Conservation (phyloP, 1,139 yeast species). For the Suhomyces wounanorum region DNA sequence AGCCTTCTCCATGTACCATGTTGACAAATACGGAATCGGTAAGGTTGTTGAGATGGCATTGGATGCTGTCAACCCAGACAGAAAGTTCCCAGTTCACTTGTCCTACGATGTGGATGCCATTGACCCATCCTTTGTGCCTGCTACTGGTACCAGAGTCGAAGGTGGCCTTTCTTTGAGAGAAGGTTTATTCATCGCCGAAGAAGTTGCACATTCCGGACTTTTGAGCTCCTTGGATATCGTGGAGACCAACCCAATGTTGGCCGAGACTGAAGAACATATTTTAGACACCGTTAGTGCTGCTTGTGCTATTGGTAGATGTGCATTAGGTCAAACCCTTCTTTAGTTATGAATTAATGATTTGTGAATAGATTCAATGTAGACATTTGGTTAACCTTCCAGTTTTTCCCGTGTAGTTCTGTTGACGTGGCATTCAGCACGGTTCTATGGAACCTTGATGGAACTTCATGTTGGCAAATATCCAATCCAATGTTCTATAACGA, state of each 20-base stretch:
- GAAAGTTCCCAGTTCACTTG: constrained; percentile 77
- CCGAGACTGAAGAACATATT: constrained; percentile 74
- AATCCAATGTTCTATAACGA: background rate
- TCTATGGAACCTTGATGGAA: too few species aligned
- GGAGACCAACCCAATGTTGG: constrained; percentile 90
- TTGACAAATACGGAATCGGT: constrained; percentile 92
- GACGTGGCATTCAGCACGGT: background rate
- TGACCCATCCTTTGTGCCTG: constrained; percentile 92
- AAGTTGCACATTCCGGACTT: constrained; percentile 84
- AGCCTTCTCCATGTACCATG: constrained; percentile 94
- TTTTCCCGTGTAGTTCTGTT: too few species aligned
- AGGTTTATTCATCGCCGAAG: constrained; percentile 90
- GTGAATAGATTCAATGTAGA: background rate
- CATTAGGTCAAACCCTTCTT: constrained; percentile 86
- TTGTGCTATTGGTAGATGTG: constrained; percentile 89
- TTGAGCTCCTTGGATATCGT: constrained; percentile 88
- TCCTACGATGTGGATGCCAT: constrained; percentile 97
- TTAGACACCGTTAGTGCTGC: constrained; percentile 89
- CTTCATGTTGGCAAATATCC: background rate
- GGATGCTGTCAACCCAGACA: constrained; percentile 72
- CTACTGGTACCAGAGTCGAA: constrained; percentile 97
- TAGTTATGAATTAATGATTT: constrained; percentile 26
- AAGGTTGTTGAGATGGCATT: constrained; percentile 92
- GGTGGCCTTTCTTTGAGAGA: constrained; percentile 95
- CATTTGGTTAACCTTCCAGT: too few species aligned